These are phyloP conservation scores for Exophiala aquamarina DNA, from an alignment of 2,329 filamentous ascomycete genomes.

Conservation along the genomic window DNA sequence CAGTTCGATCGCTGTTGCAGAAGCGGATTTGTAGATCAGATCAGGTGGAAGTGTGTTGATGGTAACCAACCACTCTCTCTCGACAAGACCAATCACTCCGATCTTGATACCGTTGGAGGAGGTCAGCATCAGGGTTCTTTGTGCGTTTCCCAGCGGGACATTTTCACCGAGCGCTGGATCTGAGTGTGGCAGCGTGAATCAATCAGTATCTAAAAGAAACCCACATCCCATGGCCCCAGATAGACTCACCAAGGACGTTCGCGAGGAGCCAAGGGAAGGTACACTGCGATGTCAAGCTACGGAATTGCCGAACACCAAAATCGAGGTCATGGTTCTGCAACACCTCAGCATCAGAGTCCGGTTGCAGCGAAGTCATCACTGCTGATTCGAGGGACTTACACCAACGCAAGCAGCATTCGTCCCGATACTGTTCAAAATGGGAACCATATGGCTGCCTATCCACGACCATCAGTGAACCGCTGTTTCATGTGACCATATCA, in stretches of 20 bases:
- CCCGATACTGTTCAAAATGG: constrained; percentile 73
- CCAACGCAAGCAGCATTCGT: constrained; percentile 82
- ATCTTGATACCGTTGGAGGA: constrained; percentile 82
- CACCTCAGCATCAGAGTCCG: background rate
- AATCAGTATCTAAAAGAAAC: constrained; percentile 92
- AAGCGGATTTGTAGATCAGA: constrained; percentile 78
- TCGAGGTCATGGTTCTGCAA: constrained; percentile 84
- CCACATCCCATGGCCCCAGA: too few species aligned
- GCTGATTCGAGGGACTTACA: constrained; percentile 42
- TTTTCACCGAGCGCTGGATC: constrained; percentile 77
- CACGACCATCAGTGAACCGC: constrained; percentile 3
- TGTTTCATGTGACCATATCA: constrained; percentile 1
- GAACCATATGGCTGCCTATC: constrained; percentile 73
- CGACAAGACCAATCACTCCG: constrained; percentile 80
- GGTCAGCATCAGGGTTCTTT: constrained; percentile 73
- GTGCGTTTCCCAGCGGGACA: constrained; percentile 72
- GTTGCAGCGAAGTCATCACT: background rate
- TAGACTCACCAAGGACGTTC: constrained; percentile 58
- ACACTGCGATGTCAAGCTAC: constrained; percentile 70
- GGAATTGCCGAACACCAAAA: constrained; percentile 81
- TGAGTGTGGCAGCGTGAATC: constrained; percentile 68
- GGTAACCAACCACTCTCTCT: constrained; percentile 85
- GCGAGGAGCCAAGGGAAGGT: constrained; percentile 87
- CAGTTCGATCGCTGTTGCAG: constrained; percentile 71
- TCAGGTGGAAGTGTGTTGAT: constrained; percentile 83